Evolutionary conservation across 164 flowering plant genomes (phyloP), one percentile per base, ranked within the genome.

Genomic region (Dillenia turbinata): DNA sequence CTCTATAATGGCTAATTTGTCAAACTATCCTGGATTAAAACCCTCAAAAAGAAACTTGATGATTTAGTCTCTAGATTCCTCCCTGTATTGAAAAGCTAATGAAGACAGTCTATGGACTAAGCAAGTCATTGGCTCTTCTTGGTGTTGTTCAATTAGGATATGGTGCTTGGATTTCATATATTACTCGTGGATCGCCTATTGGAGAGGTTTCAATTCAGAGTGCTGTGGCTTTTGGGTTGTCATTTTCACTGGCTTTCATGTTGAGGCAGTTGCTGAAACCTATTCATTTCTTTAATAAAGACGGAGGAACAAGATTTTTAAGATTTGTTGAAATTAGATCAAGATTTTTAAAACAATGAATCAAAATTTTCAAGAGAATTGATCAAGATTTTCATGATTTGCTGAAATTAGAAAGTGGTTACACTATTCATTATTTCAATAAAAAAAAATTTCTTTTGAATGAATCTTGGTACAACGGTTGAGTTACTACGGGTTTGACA

Each of bases 221-320:
- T 68, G 57, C 76, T 15, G 70, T 74, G 59, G 93, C 92, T 0
- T 90, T 90, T 54, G 96, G 83, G 43, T 83, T 88, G 56, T 93
- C 97, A 0, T 86, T 87, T 56, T 75, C 94, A 3, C 2, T 87
- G 83, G 96, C 97, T 0, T 85, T 92, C 44, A 65, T 86, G 75
- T 47, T 92, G 71, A 60, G 92, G 64, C 74, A 71, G 24, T 57
- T 82, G 17, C 57, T 90, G 81, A 87, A 88, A 81, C 89, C 86
- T 0, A 88, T 88, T 82, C 61, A 64, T 19, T 90, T 92, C 85
- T 88, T 88, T 56, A 79, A 73, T n/a, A 80, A 90, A 84, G 79
- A 88, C 90, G 98, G 97, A 92, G 82, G 92, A 87, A 67, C 76
- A 61, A 26, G 93, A n/a, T n/a, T n/a, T n/a, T n/a, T n/a, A n/a